Evolutionary conservation across 345 rosid species (phyloP), one percentile per base, ranked within the genome.

Genomic region (Eucalyptus guilfoylei): DNA sequence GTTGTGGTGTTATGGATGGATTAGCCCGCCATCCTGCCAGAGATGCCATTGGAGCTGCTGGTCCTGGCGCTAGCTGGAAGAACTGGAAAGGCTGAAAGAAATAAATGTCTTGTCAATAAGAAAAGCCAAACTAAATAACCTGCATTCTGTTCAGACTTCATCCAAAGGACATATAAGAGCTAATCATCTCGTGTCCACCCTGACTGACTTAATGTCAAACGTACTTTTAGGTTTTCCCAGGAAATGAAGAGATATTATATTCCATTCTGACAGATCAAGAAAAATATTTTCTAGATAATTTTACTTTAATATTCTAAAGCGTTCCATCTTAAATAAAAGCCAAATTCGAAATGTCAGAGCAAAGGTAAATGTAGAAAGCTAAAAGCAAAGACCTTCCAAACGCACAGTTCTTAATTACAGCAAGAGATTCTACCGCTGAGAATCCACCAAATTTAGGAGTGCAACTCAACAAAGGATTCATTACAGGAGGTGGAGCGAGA

Each of bases 1-100:
- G 96, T 86, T 95, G 96, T 87, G 96, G 95, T 80, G 93, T 94
- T 85, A 95, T 88, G 80, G 96, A 89, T 52, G 97, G 92, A 92
- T 92, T 95, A 52, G 97, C 97, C 98, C 95, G 93, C 97, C 97
- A 95, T 81, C 99, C 98, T 58, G 98, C 92, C 87, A 94, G 94
- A 89, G 96, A 89, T 72, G 96, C 89, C 72, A 96, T 91, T 87
- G 95, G 95, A 83, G 94, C 92, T 87, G 96, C 93, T 64, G 96
- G 83, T 37, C 47, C 45, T 76, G 47, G 95, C 34, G 92, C 87
- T 6, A 97, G 92, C 94, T 95, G 98, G 92, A 96, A 96, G 87
- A 96, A 40, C 40, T 5, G 28, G 28, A 76, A 40, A 86, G 11
- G 81, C 44, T 72, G 44, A 72, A 48, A 8, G 40, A 64, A 67